phyloP scores from a whole-genome alignment of 371 early-diverging fungal species.

The Apophysomyces ossiformis region DNA sequence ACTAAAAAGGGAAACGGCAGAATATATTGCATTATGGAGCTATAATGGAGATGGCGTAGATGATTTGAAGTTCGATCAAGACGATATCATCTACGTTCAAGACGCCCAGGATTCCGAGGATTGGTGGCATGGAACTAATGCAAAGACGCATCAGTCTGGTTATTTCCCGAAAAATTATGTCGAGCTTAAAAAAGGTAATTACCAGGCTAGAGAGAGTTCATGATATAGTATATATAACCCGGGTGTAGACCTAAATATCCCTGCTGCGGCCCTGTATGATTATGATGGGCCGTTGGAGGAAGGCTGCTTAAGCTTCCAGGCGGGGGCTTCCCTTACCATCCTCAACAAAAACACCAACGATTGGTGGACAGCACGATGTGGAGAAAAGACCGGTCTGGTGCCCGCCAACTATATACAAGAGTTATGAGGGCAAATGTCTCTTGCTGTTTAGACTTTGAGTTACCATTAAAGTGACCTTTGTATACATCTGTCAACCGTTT shows the following conservation, averaged over 20 bases:
- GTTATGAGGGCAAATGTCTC: background rate
- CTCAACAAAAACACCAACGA: slow-evolving; percentile 27
- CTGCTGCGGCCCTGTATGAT: slow-evolving; percentile 41
- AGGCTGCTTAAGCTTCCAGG: slow-evolving; percentile 36
- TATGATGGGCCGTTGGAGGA: slow-evolving; percentile 42
- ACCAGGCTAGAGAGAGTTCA: background rate
- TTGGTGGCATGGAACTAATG: slow-evolving; percentile 44
- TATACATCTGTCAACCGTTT: too few relatives aligned
- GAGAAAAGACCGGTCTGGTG: slow-evolving; percentile 22
- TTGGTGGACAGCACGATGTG: slow-evolving; percentile 31
- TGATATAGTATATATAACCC: background rate
- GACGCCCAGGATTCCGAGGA: slow-evolving; percentile 34
- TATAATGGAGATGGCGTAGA: slow-evolving; percentile 41
- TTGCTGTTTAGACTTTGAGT: background rate
- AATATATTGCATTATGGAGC: slow-evolving; percentile 45
- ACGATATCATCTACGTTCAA: slow-evolving; percentile 42
- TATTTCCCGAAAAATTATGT: slow-evolving; percentile 47
- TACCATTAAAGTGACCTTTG: too few relatives aligned
- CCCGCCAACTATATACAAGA: slow-evolving; percentile 28
- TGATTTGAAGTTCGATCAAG: slow-evolving; percentile 46
- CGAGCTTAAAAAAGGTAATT: slow-evolving; percentile 14
- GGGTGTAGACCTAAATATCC: slow-evolving; percentile 26
- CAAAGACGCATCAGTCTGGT: slow-evolving; percentile 28
- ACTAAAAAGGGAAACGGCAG: background rate
- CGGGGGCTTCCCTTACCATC: slow-evolving; percentile 32